Evolutionary conservation across 2,329 filamentous ascomycete genomes (phyloP), one percentile per base, ranked within the genome.

Genomic region (Paradendryphiella salina): DNA sequence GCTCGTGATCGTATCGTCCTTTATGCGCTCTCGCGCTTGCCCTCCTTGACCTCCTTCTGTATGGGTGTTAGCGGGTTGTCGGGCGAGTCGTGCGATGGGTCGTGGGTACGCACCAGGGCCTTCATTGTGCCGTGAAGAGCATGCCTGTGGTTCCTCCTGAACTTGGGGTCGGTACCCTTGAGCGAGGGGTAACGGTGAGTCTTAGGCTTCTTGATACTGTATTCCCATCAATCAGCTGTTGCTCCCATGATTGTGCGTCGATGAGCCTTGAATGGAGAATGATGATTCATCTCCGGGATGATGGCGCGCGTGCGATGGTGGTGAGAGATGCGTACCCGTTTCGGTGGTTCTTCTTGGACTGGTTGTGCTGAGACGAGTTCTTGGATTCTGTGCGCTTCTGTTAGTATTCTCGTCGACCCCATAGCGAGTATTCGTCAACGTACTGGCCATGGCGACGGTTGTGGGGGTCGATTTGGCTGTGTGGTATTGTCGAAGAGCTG

Each of bases 341-440:
- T 78, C 88, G 87, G 88, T 99, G 94, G 82, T 91, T 92, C 89
- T 99, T 99, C 84, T 89, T 89, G 79, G 85, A 86, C 87, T 94
- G 89, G 83, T 96, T 96, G 84, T 96, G 91, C 85, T 97, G 93
- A 75, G 93, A 96, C 82, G 90, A 95, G 88, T 97, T 97, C 91
- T 97, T 97, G 75, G 94, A 97, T 86, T 97, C 92, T 96, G 77
- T 52, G 54, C 46, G 34, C 4, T 14, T 33, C 23, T 39, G 36
- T 64, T 59, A 67, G 61, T 47, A 43, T 36, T 40, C 33, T 32
- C 15, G 38, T 21, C 21, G 26, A 14, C n/a, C n/a, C 3, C 11
- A 1, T 39, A 2, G 36, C n/a, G 23, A 31, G 34, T 23, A 34
- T 26, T 29, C 37, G 35, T 23, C 29, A 53, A 86, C 84, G 61